These are phyloP conservation scores for Calonectria fujianensis DNA, from an alignment of 2,329 filamentous ascomycete genomes.

Conservation along the genomic window DNA sequence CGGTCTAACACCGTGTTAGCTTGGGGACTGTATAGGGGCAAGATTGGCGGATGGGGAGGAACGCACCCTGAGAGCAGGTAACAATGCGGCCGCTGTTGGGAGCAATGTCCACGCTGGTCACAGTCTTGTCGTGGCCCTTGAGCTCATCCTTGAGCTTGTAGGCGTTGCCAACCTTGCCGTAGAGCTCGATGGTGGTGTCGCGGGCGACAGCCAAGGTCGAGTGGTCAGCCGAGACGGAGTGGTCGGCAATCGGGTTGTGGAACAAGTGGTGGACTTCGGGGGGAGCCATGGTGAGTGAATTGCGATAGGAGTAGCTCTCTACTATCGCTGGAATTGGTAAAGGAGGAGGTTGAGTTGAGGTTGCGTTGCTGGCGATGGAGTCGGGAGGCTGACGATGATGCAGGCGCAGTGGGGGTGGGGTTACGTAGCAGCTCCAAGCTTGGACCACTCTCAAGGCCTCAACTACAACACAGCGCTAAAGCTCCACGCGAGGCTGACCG, in stretches of 20 bases:
- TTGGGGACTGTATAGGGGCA: constrained; percentile 2
- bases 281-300: constrained; percentile 78
- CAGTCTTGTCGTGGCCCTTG: constrained; percentile 96
- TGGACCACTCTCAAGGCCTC: constrained; percentile 48
- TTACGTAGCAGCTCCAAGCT: constrained; percentile 57
- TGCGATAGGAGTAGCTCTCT: constrained; percentile 85
- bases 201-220: constrained; percentile 92
- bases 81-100: constrained; percentile 94
- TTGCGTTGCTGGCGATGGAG: constrained; percentile 46
- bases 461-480: constrained; percentile 28
- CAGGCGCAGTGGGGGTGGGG: constrained; percentile 52
- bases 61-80: constrained; percentile 93
- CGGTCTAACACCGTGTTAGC: constrained; percentile 77
- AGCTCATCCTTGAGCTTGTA: constrained; percentile 94
- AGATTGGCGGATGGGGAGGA: constrained; percentile 3
- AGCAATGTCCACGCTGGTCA: constrained; percentile 97
- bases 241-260: constrained; percentile 96
- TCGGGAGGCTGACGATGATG: constrained; percentile 46
- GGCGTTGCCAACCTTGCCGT: constrained; percentile 81
- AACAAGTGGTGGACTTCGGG: constrained; percentile 98
- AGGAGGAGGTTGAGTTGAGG: constrained; percentile 43
- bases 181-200: constrained; percentile 93
- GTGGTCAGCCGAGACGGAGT: constrained; percentile 97
- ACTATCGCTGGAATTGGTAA: constrained; percentile 79
- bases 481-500: constrained; percentile 51